phyloP scores from a whole-genome alignment of 305 asterid genomes.

The Fraxinus velutina region DNA sequence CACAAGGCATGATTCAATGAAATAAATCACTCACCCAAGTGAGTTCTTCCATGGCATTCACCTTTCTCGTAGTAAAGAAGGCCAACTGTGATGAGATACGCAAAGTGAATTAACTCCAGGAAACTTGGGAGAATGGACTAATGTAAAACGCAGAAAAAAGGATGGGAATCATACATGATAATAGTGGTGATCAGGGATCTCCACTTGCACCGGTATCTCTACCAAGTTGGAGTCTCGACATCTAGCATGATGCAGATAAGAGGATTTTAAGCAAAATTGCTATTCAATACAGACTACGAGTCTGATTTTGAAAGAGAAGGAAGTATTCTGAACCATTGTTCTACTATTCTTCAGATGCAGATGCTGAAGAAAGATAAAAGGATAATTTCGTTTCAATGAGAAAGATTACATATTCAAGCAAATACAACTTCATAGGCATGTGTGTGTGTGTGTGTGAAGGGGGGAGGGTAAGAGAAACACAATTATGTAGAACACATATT shows the following conservation, averaged over 20 bases:
- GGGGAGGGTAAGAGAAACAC: neutral
- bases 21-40: constrained; percentile 68
- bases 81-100: constrained; percentile 54
- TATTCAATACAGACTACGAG: constrained; percentile 14
- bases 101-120: constrained; percentile 16
- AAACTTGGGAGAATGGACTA: constrained; percentile 7
- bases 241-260: constrained; percentile 36
- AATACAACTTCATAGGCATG: neutral
- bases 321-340: neutral
- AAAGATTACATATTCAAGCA: neutral
- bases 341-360: neutral
- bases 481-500: neutral
- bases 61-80: constrained; percentile 69
- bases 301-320: constrained; percentile 9
- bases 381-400: neutral
- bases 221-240: constrained; percentile 79
- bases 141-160: neutral
- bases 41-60: constrained; percentile 78
- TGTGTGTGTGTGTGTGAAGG: neutral
- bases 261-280: constrained; percentile 10
- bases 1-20: constrained; percentile 19
- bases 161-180: constrained; percentile 59
- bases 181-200: constrained; percentile 74
- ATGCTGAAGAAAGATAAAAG: neutral
- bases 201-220: constrained; percentile 86